phyloP scores from a whole-genome alignment of 2,329 filamentous ascomycete genomes.

The Graphiopsis chlorocephala region DNA sequence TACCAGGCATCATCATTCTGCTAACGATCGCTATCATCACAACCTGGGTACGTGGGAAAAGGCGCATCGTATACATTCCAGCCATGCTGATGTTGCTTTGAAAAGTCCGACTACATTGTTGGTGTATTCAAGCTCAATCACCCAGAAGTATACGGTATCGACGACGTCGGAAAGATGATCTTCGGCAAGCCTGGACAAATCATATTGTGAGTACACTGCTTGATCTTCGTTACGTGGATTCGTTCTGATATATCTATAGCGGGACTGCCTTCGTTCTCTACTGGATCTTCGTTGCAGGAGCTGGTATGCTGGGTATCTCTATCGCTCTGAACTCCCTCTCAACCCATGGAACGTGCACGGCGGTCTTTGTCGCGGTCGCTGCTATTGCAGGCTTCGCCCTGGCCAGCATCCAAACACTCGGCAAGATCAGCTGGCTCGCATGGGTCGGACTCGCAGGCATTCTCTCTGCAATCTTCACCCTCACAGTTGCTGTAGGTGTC shows the following conservation, averaged over 20 bases:
- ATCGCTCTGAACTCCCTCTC: slow-evolving; percentile 25
- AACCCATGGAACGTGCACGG: slow-evolving; percentile 37
- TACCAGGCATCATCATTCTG: slow-evolving; percentile 49
- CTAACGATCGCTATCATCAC: slow-evolving; percentile 44
- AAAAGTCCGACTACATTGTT: slow-evolving; percentile 44
- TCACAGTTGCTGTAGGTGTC: slow-evolving; percentile 36
- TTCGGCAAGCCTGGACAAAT: slow-evolving; percentile 54
- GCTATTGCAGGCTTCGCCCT: slow-evolving; percentile 41
- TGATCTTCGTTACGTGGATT: background rate
- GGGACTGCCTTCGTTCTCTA: slow-evolving; percentile 22
- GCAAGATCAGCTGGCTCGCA: slow-evolving; percentile 35
- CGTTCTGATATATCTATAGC: background rate
- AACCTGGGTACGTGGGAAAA: slow-evolving; percentile 38
- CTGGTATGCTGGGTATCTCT: slow-evolving; percentile 10
- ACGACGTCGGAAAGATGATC: slow-evolving; percentile 54
- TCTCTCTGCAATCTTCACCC: slow-evolving; percentile 26
- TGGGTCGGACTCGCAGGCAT: slow-evolving; percentile 34
- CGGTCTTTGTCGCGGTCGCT: slow-evolving; percentile 41
- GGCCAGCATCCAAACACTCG: slow-evolving; percentile 37
- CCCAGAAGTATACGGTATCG: slow-evolving; percentile 56
- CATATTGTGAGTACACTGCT: slow-evolving; percentile 35
- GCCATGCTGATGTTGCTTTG: background rate
- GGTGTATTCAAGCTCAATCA: slow-evolving; percentile 54
- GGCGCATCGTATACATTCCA: background rate
- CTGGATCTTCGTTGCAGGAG: slow-evolving; percentile 13